These are phyloP conservation scores for Apiotrichum veenhuisii DNA, from an alignment of 1,284 basidiomycete genomes.

Conservation along the genomic window DNA sequence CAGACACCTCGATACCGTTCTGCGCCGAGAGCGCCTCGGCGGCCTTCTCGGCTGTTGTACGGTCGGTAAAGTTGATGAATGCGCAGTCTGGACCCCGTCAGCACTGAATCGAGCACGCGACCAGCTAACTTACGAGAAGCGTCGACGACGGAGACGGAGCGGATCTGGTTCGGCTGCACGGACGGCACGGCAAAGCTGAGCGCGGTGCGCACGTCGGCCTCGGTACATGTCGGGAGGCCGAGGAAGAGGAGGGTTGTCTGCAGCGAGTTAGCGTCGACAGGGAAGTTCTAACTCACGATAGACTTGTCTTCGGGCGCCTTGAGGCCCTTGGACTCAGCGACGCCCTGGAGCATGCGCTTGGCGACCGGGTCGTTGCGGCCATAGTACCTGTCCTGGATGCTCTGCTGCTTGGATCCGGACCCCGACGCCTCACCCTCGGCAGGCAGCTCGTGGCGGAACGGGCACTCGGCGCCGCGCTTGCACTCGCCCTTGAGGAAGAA, in stretches of 20 bases:
- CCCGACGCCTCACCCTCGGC: conserved; percentile 51
- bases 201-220: conserved; percentile 71
- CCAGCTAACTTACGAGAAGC: conserved; percentile 39
- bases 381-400: conserved; percentile 86
- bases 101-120: background rate
- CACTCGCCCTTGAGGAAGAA: conserved; percentile 97
- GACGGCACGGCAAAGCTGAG: conserved; percentile 69
- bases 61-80: conserved; percentile 87
- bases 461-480: conserved; percentile 84
- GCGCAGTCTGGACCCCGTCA: conserved; percentile 64
- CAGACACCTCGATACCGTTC: conserved; percentile 78
- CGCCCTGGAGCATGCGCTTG: conserved; percentile 67
- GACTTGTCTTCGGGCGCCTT: conserved; percentile 81
- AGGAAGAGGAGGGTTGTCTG: conserved; percentile 91
- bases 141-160: conserved; percentile 78
- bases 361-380: conserved; percentile 88
- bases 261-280: background rate
- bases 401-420: conserved; percentile 60
- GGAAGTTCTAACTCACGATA: conserved; percentile 60
- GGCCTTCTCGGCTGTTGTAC: conserved; percentile 74
- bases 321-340: conserved; percentile 74
- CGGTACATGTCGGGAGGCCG: conserved; percentile 69
- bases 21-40: conserved; percentile 71
- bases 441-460: conserved; percentile 89
- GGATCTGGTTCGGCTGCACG: conserved; percentile 65